Evolutionary conservation across 2,329 filamentous ascomycete species (phyloP), one percentile per base, ranked within the genome.

Genomic region (Epichloe typhina): DNA sequence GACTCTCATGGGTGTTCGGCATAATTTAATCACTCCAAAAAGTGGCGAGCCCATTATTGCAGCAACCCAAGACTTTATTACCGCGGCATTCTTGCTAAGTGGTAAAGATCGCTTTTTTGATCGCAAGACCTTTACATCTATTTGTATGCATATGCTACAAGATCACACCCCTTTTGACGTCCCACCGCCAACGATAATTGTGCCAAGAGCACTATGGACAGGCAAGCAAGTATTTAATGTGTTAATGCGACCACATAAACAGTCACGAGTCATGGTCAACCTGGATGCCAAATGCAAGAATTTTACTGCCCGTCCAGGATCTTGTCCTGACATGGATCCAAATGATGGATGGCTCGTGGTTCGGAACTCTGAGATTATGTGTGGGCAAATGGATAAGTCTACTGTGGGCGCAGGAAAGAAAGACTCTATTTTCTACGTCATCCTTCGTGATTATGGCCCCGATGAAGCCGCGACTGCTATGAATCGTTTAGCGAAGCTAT

Each of bases 51-150:
- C 93, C 2, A 95, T 98, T 60, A 97, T 98, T 70, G 89, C 90
- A 17, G 91, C 93, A n/a, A 98, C 95, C 33, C 93, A 98, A 62
- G 93, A 98, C 74, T 98, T 98, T 70, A 97, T 98, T 60, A 97
- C 91, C 26, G 90, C 90, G 4, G 87, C 93, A 0, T 98, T 89
- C 63, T 71, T 97, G 4, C 74, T 97, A 26, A 95, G 88, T 59
- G 86, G 83, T 66, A 97, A 97, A 64, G 91, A 97, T 64, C 80
- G 83, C 51, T 97, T 98, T 68, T 95, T 86, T 61, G 88, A 95
- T 60, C 82, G 91, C 49, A 85, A 84, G 59, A 83, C 86, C 0
- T 98, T 98, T 62, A 84, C 86, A 2, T 90, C 94, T 58, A 80
- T 96, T 41, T 94, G 90, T 64, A 84, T 87, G 66, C 93, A 90